Conservation (phyloP, 345 rosid species). For the Cardamine chenopodiifolia region DNA sequence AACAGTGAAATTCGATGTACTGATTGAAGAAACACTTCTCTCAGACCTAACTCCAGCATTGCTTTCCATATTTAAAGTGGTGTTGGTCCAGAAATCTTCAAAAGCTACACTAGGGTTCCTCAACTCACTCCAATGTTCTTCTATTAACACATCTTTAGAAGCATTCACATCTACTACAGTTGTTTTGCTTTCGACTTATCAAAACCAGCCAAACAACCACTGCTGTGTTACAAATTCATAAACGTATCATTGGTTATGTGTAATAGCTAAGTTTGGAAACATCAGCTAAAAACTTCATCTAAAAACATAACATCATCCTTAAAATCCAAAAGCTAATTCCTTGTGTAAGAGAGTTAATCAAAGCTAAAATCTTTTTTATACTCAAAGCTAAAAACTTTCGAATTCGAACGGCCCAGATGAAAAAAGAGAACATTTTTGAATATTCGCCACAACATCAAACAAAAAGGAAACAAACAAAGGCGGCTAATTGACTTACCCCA, state of each 20-base stretch:
- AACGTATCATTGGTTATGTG: not conserved
- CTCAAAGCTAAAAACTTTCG: not conserved
- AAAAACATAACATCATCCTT: not conserved
- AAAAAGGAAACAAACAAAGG: not conserved
- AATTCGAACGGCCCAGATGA: not conserved
- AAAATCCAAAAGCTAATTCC: not conserved
- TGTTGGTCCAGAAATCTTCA: slow-evolving; percentile 66
- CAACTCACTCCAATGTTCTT: slow-evolving; percentile 26
- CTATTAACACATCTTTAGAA: slow-evolving; percentile 35
- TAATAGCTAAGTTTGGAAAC: not conserved
- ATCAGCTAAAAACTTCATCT: not conserved
- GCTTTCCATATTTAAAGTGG: slow-evolving; percentile 64
- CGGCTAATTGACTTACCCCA: slow-evolving; percentile 27
- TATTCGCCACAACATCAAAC: not conserved
- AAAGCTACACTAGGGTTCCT: slow-evolving; percentile 48
- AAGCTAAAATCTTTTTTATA: slow-evolving; percentile 13
- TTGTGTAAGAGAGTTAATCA: not conserved
- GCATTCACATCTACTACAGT: slow-evolving; percentile 24
- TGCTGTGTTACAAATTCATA: slow-evolving; percentile 66
- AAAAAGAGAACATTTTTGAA: not conserved
- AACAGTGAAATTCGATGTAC: slow-evolving; percentile 48
- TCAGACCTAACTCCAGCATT: slow-evolving; percentile 42
- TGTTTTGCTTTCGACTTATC: slow-evolving; percentile 45
- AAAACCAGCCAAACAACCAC: slow-evolving; percentile 81
- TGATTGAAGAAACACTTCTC: slow-evolving; percentile 66